Evolutionary conservation across 768 basidiomycete species (phyloP), one percentile per base, ranked within the genome.

Genomic region (Tylopilus plumbeoviolaceoides): DNA sequence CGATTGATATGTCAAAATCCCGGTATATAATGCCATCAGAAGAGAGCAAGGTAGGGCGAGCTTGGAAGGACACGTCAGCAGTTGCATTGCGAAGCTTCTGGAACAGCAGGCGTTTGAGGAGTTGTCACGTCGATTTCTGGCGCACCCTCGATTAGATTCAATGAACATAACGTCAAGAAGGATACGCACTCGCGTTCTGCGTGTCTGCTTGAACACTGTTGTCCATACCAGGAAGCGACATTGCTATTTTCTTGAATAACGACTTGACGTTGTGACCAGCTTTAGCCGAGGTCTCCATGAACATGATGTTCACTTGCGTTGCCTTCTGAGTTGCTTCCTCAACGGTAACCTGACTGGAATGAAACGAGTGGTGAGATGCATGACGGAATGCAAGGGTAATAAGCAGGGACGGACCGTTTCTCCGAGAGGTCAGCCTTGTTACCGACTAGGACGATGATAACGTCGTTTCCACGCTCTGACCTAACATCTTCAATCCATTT

Each of bases 401-500:
- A 48, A 23, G 36, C 11, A 7, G 41, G 33, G 30, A 75, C 85
- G 46, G 63, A 97, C 95, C 97, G 86, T 73, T 98, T 98, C 71
- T 98, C 97, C 40, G 94, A 97, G 56, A 99, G 75, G 73, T 99
- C 97, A 25, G 97, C 97, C 78, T 99, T 99, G 74, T 99, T 99
- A 44, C 97, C 97, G 9, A 98, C 97, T 18, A 99, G 75, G 15
- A 98, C 95, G 60, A 99, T 97, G 62, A 98, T 97, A 35, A 99
- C 97, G 63, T 99, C 97, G 72, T 85, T 91, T 55, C 97, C 97
- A 64, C 97, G 79, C 70, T 99, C 97, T 55, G 94, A 95, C 53
- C 95, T 83, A 27, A 99, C 97, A 61, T 99, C 97, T 70, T 99
- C 97, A 75, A 99, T 94, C 97, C 97, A 99, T 72, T 98, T 99